Evolutionary conservation across 352 stramenopile species (phyloP).

Genomic region (Aphanomyces cochlioides): DNA sequence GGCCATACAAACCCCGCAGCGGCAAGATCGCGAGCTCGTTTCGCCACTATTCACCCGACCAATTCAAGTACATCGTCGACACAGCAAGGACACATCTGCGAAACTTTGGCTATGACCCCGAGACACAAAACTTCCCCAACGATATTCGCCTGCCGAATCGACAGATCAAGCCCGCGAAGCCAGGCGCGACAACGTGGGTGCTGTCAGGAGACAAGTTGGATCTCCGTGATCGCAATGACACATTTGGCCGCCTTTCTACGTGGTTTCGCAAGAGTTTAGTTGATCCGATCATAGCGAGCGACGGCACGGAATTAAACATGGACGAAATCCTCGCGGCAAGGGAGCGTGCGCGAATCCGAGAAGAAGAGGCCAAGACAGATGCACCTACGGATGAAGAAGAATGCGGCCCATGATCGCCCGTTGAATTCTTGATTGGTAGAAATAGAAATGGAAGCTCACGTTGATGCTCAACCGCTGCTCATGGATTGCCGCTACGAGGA

Average conservation of each 20-base stretch:
- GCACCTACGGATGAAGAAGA: not conserved
- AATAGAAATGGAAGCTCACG: constrained; percentile 2
- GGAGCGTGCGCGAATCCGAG: constrained; percentile 30
- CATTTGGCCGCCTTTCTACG: constrained; percentile 70
- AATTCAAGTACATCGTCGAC: constrained; percentile 80
- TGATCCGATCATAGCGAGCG: constrained; percentile 72
- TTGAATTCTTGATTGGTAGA: not conserved
- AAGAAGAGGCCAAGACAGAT: constrained; percentile 4
- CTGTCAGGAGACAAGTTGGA: constrained; percentile 58
- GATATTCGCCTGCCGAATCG: constrained; percentile 67
- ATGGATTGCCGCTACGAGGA: no score
- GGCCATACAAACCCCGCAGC: constrained; percentile 77
- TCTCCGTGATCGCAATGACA: constrained; percentile 75
- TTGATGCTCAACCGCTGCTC: constrained; percentile 2
- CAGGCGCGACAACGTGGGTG: constrained; percentile 44
- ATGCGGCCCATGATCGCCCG: no score
- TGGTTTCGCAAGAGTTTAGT: constrained; percentile 73
- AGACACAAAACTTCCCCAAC: constrained; percentile 71
- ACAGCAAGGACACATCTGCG: constrained; percentile 69
- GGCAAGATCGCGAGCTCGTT: constrained; percentile 84
- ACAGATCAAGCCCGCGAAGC: constrained; percentile 72
- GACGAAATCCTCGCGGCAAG: constrained; percentile 68
- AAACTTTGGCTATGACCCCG: constrained; percentile 83
- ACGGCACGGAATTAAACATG: constrained; percentile 80
- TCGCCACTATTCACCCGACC: constrained; percentile 72